These are phyloP conservation scores for Kuraishia ogatae DNA, from an alignment of 805 yeast species.

Conservation along the genomic window DNA sequence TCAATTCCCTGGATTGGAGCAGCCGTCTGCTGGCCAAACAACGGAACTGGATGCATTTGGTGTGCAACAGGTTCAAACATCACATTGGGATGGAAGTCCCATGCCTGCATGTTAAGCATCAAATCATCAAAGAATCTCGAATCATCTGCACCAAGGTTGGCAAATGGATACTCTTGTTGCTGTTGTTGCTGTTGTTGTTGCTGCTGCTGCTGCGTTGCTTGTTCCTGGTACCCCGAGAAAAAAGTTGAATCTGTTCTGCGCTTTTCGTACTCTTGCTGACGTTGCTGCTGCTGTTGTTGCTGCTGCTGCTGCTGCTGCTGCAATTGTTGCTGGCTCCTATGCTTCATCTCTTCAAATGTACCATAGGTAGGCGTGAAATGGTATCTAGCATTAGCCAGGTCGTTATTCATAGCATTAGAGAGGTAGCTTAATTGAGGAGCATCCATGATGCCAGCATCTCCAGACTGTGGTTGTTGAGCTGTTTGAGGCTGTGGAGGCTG, in stretches of 20 bases:
- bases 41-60: slow-evolving; percentile 6
- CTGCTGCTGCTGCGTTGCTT: not conserved
- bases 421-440: slow-evolving; percentile 4
- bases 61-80: slow-evolving; percentile 3
- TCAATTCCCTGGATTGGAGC: slow-evolving; percentile 15
- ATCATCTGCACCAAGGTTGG: not conserved
- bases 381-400: slow-evolving; percentile 3
- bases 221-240: not conserved
- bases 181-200: not conserved
- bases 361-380: slow-evolving; percentile 3
- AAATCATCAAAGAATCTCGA: slow-evolving; percentile 10
- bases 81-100: slow-evolving; percentile 11
- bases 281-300: slow-evolving; percentile 3
- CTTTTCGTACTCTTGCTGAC: not conserved
- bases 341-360: not conserved
- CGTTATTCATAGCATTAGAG: slow-evolving; percentile 2
- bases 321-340: not conserved
- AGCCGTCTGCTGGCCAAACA: not conserved
- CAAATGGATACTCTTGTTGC: not conserved
- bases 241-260: not conserved
- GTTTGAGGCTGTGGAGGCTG: slow-evolving; percentile 11
- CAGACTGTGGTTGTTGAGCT: slow-evolving; percentile 7
- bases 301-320: slow-evolving; percentile 1
- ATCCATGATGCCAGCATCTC: not conserved
- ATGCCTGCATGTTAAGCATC: slow-evolving; percentile 14